phyloP scores from a whole-genome alignment of 768 basidiomycete genomes.

The Suillus subalutaceus region DNA sequence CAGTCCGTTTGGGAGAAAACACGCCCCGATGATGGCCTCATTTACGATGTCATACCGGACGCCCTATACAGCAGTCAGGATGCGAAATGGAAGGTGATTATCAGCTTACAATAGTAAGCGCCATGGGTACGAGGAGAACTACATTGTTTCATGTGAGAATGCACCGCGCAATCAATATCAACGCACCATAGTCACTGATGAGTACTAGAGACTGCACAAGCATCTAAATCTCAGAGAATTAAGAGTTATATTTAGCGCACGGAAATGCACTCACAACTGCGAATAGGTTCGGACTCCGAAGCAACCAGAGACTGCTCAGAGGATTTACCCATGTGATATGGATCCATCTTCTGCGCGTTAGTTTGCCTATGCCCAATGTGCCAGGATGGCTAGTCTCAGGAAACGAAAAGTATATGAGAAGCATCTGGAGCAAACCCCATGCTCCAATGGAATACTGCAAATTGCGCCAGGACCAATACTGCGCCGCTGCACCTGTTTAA shows the following conservation, averaged over 20 bases:
- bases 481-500: conserved; percentile 46
- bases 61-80: too few species aligned
- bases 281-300: conserved; percentile 63
- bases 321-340: conserved; percentile 54
- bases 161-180: conserved; percentile 19
- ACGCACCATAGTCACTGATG: not conserved
- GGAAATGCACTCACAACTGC: too few species aligned
- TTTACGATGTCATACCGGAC: too few species aligned
- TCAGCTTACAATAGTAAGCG: too few species aligned
- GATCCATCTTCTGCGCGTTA: conserved; percentile 34
- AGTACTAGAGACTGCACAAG: not conserved
- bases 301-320: conserved; percentile 48
- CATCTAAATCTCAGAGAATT: not conserved
- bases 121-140: conserved; percentile 40
- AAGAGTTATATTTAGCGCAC: too few species aligned
- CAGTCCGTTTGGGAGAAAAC: too few species aligned
- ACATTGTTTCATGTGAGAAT: conserved; percentile 27
- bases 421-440: conserved; percentile 41
- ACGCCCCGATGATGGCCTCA: too few species aligned
- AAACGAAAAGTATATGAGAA: conserved; percentile 46
- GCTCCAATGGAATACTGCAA: conserved; percentile 53
- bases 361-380: conserved; percentile 54
- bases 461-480: conserved; percentile 68
- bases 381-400: conserved; percentile 73
- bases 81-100: too few species aligned